These are phyloP conservation scores for Chrysoporthe austroafricana DNA, from an alignment of 2,329 filamentous ascomycete genomes.

Conservation along the genomic window DNA sequence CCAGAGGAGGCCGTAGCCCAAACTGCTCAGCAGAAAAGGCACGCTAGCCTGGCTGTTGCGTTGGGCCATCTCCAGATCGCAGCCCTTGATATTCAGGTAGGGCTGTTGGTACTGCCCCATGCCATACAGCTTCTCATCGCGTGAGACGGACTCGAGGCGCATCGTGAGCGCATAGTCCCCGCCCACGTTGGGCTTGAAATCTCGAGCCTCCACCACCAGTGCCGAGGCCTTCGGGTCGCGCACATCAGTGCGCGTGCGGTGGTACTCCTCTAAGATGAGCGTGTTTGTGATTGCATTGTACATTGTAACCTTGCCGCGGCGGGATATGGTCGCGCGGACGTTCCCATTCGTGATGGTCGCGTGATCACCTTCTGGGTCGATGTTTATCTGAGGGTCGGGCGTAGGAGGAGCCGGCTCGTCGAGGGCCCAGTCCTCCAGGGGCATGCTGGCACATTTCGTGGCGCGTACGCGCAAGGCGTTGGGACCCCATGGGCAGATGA, in stretches of 20 bases:
- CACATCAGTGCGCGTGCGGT: conserved; percentile 53
- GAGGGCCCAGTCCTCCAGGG: conserved; percentile 47
- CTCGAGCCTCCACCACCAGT: conserved; percentile 59
- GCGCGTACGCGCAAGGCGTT: conserved; percentile 53
- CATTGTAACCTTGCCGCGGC: conserved; percentile 54
- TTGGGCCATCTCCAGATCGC: conserved; percentile 66
- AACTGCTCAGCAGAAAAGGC: conserved; percentile 63
- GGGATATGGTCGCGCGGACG: conserved; percentile 50
- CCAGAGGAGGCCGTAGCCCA: conserved; percentile 68
- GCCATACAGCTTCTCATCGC: conserved; percentile 65
- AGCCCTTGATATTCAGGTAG: conserved; percentile 64
- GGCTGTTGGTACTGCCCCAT: conserved; percentile 73
- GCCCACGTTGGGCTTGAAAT: conserved; percentile 58
- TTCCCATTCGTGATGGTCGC: conserved; percentile 52
- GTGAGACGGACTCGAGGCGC: conserved; percentile 59
- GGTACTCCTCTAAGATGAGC: conserved; percentile 56
- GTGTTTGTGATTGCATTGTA: conserved; percentile 45
- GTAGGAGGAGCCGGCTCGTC: conserved; percentile 33
- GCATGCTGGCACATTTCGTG: conserved; percentile 44
- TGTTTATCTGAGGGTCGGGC: conserved; percentile 26
- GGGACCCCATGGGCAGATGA: conserved; percentile 53
- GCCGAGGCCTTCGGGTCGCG: conserved; percentile 63
- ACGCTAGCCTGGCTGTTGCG: conserved; percentile 69
- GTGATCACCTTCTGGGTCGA: conserved; percentile 32
- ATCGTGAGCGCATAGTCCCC: conserved; percentile 59